Evolutionary conservation across 176 grass and related monocot species (phyloP).

Genomic region (Olyra latifolia): DNA sequence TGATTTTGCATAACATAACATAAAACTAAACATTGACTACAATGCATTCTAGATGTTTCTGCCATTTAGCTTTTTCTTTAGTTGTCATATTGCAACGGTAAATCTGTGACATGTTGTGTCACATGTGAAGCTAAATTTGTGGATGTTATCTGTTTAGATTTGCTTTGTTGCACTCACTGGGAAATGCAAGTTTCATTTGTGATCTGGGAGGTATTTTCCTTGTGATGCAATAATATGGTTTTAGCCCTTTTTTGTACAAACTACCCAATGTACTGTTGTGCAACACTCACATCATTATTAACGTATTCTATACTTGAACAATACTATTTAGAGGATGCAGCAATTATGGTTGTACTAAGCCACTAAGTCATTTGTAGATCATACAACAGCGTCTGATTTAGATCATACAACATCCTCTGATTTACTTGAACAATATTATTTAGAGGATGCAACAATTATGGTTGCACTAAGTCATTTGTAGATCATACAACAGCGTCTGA

Average conservation of each 20-base stretch:
- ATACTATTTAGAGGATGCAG: slow-evolving; percentile 3
- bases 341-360: not conserved
- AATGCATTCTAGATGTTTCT: not conserved
- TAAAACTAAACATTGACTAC: not conserved
- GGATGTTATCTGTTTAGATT: slow-evolving; percentile 9
- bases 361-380: not conserved
- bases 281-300: not conserved
- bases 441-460: not conserved
- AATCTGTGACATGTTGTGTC: not conserved
- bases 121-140: not conserved
- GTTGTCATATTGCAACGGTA: not conserved
- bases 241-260: not conserved
- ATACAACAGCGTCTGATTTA: slow-evolving; percentile 14
- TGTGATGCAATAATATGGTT: not conserved
- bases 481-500: slow-evolving; percentile 8
- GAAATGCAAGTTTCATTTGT: slow-evolving; percentile 1
- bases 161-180: not conserved
- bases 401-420: not conserved
- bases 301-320: slow-evolving; percentile 17
- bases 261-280: not conserved
- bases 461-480: not conserved
- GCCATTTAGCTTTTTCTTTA: not conserved
- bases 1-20: not conserved
- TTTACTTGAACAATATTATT: not conserved
- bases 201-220: not conserved